These are phyloP conservation scores for Lichenothelia convexa DNA, from an alignment of 495 filamentous ascomycete species.

Conservation along the genomic window DNA sequence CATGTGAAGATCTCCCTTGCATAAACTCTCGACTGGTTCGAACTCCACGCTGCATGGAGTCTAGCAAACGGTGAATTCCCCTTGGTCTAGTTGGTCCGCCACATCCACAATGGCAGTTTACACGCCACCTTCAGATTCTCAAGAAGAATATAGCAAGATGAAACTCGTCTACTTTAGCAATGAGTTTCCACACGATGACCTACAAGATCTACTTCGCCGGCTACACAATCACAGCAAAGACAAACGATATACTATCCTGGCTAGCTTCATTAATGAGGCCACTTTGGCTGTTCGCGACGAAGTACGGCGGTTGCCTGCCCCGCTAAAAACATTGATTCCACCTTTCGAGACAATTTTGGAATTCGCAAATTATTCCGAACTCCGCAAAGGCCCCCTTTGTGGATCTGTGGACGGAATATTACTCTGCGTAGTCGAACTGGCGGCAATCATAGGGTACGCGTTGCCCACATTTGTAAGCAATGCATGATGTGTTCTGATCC, in stretches of 20 bases:
- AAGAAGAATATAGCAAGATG: too few species aligned
- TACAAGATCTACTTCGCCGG: conserved; percentile 23
- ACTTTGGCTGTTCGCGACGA: conserved; percentile 23
- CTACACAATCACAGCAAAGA: conserved; percentile 26
- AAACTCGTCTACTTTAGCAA: conserved; percentile 27
- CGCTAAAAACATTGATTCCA: conserved; percentile 17
- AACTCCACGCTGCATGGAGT: too few species aligned
- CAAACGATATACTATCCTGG: conserved; percentile 16
- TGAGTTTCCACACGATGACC: conserved; percentile 25
- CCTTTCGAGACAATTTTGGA: conserved; percentile 22
- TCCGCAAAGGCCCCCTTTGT: conserved; percentile 18
- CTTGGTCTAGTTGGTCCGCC: too few species aligned
- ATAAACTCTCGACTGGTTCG: too few species aligned
- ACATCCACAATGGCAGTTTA: too few species aligned
- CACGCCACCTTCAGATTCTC: too few species aligned
- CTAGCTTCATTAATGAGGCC: conserved; percentile 22
- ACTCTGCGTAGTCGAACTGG: conserved; percentile 20
- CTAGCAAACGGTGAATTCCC: too few species aligned
- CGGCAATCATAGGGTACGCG: conserved; percentile 25
- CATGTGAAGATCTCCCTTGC: too few species aligned
- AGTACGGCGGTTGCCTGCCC: conserved; percentile 13
- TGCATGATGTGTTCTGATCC: conserved; percentile 2
- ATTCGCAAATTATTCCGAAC: conserved; percentile 18
- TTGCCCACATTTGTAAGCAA: conserved; percentile 1
- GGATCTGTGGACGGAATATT: conserved; percentile 24